Conservation (phyloP, 306 rosid genomes). For the Hippophae gyantsensis region DNA sequence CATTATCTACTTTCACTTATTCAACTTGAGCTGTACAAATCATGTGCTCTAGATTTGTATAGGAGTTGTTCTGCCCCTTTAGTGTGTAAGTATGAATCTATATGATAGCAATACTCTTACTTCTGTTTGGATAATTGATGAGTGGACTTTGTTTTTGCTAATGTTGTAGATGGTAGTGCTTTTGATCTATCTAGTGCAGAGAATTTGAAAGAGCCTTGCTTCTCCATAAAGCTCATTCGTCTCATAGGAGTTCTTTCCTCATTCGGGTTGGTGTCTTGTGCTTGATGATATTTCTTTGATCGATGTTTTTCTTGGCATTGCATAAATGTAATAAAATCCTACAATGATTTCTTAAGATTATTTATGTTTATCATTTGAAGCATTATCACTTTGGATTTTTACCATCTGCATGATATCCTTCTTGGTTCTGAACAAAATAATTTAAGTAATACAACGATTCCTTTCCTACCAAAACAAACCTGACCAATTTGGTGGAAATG, state of each 20-base stretch:
- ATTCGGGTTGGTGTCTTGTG: slow-evolving; percentile 49
- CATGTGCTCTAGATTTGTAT: neutral
- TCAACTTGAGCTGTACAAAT: neutral
- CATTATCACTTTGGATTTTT: too few species aligned
- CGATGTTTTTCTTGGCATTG: neutral
- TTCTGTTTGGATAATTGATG: slow-evolving; percentile 2
- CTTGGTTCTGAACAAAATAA: too few species aligned
- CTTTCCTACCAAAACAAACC: too few species aligned
- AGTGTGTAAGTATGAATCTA: too few species aligned
- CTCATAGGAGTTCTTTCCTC: slow-evolving; percentile 72
- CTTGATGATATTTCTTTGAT: slow-evolving; percentile 12
- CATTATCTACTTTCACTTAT: slow-evolving; percentile 6
- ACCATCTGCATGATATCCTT: too few species aligned
- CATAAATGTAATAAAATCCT: slow-evolving; percentile 1
- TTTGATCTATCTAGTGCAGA: slow-evolving; percentile 45
- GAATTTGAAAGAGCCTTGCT: slow-evolving; percentile 59
- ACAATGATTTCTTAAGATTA: neutral
- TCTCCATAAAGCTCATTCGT: slow-evolving; percentile 64
- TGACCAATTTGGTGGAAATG: too few species aligned
- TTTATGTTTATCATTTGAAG: too few species aligned
- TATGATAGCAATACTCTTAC: too few species aligned
- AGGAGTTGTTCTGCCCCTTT: too few species aligned
- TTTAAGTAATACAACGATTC: too few species aligned
- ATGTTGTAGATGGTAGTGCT: slow-evolving; percentile 32
- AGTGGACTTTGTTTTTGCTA: slow-evolving; percentile 13